Evolutionary conservation across 1,139 yeast genomes (phyloP).

Genomic region (Hanseniaspora sp.): DNA sequence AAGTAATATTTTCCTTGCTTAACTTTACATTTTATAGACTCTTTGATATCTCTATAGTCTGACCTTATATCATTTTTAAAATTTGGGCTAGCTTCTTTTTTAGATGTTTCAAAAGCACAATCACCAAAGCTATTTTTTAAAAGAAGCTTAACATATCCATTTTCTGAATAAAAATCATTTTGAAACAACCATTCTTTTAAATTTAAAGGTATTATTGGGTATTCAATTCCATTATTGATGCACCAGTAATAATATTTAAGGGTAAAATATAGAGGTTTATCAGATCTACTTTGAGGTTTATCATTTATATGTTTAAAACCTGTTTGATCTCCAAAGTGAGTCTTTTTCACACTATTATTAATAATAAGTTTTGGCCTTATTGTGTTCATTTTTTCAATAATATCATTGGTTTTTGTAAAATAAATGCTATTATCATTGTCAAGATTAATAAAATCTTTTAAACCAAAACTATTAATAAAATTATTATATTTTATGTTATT

Average conservation of each 20-base stretch:
- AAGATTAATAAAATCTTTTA: no score
- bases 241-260: constrained; percentile 1
- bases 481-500: no score
- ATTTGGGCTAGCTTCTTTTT: no score
- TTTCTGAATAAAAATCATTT: background rate
- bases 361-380: background rate
- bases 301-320: background rate
- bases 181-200: constrained; percentile 10
- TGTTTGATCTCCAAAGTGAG: background rate
- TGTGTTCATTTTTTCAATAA: background rate
- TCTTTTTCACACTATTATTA: no score
- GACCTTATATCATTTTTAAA: background rate
- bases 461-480: no score
- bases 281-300: background rate
- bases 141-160: no score
- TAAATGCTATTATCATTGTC: no score
- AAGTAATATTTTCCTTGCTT: constrained; percentile 1
- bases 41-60: background rate
- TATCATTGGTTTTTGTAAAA: no score
- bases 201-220: constrained; percentile 15
- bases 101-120: background rate
- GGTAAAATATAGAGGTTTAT: background rate
- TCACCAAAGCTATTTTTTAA: no score
- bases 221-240: background rate
- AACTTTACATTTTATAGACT: constrained; percentile 1